These are phyloP conservation scores for Penicillium flavigenum DNA, from an alignment of 495 filamentous ascomycete species.

Conservation along the genomic window DNA sequence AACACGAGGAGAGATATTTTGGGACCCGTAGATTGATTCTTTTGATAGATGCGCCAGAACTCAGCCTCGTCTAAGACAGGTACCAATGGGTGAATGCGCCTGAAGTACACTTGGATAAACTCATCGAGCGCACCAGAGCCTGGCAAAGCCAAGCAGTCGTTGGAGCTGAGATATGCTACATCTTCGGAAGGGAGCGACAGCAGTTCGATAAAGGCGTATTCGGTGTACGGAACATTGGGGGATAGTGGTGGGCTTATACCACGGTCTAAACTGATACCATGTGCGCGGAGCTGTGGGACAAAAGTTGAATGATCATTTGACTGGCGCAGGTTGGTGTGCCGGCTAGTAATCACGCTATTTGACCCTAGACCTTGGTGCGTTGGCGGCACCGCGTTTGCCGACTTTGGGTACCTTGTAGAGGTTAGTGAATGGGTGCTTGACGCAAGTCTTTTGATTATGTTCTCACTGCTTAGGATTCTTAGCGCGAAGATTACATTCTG, in stretches of 20 bases:
- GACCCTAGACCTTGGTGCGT: too few relatives aligned
- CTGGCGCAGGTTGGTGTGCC: not conserved
- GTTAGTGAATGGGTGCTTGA: not conserved
- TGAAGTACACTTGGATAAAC: conserved; percentile 49
- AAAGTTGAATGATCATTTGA: too few relatives aligned
- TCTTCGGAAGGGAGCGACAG: conserved; percentile 42
- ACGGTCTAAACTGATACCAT: not conserved
- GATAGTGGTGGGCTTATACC: not conserved
- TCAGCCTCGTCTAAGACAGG: conserved; percentile 49
- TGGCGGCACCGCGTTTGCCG: not conserved
- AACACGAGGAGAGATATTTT: conserved; percentile 49
- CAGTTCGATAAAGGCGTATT: conserved; percentile 43
- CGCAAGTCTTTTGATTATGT: conserved; percentile 14
- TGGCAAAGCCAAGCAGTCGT: conserved; percentile 46
- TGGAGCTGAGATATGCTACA: conserved; percentile 41
- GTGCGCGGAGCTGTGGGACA: not conserved
- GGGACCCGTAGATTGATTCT: conserved; percentile 8
- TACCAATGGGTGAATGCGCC: conserved; percentile 46
- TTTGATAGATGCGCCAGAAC: conserved; percentile 46
- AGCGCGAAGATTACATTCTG: conserved; percentile 36
- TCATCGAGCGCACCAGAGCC: conserved; percentile 38
- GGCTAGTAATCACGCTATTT: not conserved
- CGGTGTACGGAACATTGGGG: conserved; percentile 11
- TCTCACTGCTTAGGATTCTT: conserved; percentile 32
- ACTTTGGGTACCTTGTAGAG: not conserved